Evolutionary conservation across 495 filamentous ascomycete genomes (phyloP).

Genomic region (Hypomontagnella submonticulosa): DNA sequence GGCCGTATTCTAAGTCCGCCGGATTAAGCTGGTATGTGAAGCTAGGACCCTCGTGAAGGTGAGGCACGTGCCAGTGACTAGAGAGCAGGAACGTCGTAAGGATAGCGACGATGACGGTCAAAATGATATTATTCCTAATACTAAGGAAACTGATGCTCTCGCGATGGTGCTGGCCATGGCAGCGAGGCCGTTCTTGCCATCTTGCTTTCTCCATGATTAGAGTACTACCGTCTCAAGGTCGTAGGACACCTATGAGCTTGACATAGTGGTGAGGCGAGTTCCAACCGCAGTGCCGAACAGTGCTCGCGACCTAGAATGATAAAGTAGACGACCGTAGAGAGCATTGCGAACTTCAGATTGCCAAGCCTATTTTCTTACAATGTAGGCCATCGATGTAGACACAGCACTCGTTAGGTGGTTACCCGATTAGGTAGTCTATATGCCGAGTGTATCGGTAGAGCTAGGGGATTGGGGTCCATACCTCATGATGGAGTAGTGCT

Average conservation of each 20-base stretch:
- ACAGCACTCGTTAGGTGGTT: constrained; percentile 12
- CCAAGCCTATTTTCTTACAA: background rate
- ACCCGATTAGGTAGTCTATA: constrained; percentile 16
- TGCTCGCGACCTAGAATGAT: background rate
- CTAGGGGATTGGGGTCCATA: constrained; percentile 3
- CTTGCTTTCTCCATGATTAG: constrained; percentile 25
- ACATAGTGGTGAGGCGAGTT: background rate
- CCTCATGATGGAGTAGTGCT: constrained; percentile 3
- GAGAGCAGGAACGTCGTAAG: constrained; percentile 31
- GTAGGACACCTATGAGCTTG: constrained; percentile 7
- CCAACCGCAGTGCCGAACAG: background rate
- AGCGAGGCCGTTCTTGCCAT: constrained; percentile 15
- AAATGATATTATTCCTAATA: constrained; percentile 19
- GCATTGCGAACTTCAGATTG: constrained; percentile 1
- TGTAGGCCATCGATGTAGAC: background rate
- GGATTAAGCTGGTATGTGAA: constrained; percentile 7
- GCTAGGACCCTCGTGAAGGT: background rate
- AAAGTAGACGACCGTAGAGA: background rate
- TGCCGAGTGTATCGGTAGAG: constrained; percentile 12
- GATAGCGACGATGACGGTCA: constrained; percentile 20
- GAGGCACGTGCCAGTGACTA: constrained; percentile 17
- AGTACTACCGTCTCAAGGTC: background rate
- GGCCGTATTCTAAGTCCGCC: constrained; percentile 26
- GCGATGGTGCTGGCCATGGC: constrained; percentile 1
- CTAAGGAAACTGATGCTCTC: constrained; percentile 6